Base-by-base conservation (phyloP, 2,329 filamentous ascomycete species). In the Fusarium verticillioides region DNA sequence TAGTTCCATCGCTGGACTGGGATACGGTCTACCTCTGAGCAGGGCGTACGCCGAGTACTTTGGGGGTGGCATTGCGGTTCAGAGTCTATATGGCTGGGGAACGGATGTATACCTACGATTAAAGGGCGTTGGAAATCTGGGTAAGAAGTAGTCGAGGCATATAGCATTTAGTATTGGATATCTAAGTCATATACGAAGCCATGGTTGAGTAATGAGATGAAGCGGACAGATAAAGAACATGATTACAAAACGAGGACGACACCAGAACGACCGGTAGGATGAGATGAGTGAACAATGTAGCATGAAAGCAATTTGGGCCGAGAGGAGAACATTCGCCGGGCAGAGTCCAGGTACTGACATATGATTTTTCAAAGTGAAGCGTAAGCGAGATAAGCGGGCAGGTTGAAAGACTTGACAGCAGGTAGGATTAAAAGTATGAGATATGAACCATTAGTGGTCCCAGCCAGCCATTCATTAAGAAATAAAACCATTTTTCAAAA, bases 21-120 rank as follows among this genome's bases (percentile, higher is more conserved):
- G 96, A 2, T 99, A 99, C 80, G 96, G 96, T 1, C 81, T 99
- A 71, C 96, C 96, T 3, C 83, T 99, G 28, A 95, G 95, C 60
- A 88, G 96, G 70, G 96, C 96, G 0, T 99, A 99, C 79, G 96
- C 96, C 2, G 96, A 99, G 84, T 99, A 98, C 78, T 99, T 99
- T 85, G 96, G 96, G 5, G 96, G 96, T 2, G 95, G 95, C 6
- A 96, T 99, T 66, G 92, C 92, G 9, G 92, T 99, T n/a, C 96
- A 99, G 86, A 98, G 94, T 80, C 83, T 98, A 52, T 96, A 94
- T 85, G 96, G 96, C 8, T 99, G 96, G 96, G 96, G 90, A 8
- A 91, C 89, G 10, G 91, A 93, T 78, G 91, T 93, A 4, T 93
- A 93, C 77, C 80, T 93, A 52, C 83, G 89, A 54, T 80, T 93